Conservation (phyloP, 805 yeast species). For the Hanseniaspora thailandica region DNA sequence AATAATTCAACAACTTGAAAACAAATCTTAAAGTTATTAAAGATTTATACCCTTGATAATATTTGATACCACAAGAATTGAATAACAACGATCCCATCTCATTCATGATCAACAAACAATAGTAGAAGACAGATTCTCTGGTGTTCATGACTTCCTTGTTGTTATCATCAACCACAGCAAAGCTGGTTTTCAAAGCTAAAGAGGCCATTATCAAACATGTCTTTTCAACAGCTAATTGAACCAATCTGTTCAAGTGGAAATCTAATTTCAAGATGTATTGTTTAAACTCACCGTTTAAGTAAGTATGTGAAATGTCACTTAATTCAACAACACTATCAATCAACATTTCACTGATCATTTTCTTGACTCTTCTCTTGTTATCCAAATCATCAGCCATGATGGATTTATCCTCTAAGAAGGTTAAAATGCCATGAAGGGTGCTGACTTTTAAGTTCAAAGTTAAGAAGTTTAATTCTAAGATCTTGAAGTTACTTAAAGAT, state of each 20-base stretch:
- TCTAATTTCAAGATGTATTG: slow-evolving; percentile 8
- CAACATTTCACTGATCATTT: neutral
- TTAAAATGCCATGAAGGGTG: slow-evolving; percentile 2
- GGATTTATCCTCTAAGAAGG: neutral
- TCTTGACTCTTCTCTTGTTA: neutral
- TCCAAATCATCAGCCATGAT: neutral
- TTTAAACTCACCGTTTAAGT: slow-evolving; percentile 5
- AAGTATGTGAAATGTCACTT: slow-evolving; percentile 9
- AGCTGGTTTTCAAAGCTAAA: slow-evolving; percentile 6
- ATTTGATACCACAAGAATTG: slow-evolving; percentile 15
- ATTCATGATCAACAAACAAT: slow-evolving; percentile 8
- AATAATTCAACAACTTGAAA: slow-evolving; percentile 12
- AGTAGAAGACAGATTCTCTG: neutral
- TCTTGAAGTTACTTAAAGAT: slow-evolving; percentile 5
- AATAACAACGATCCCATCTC: slow-evolving; percentile 16
- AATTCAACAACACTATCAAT: neutral
- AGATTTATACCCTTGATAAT: slow-evolving; percentile 15
- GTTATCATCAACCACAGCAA: neutral
- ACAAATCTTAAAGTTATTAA: slow-evolving; percentile 14
- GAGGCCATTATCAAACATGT: slow-evolving; percentile 9
- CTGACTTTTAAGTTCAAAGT: neutral
- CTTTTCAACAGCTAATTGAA: slow-evolving; percentile 13
- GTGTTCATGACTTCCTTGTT: neutral
- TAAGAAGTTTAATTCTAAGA: slow-evolving; percentile 9
- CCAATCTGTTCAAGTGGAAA: slow-evolving; percentile 14